Conservation (phyloP, 163 green algal genomes). For the Volvox carteri region DNA sequence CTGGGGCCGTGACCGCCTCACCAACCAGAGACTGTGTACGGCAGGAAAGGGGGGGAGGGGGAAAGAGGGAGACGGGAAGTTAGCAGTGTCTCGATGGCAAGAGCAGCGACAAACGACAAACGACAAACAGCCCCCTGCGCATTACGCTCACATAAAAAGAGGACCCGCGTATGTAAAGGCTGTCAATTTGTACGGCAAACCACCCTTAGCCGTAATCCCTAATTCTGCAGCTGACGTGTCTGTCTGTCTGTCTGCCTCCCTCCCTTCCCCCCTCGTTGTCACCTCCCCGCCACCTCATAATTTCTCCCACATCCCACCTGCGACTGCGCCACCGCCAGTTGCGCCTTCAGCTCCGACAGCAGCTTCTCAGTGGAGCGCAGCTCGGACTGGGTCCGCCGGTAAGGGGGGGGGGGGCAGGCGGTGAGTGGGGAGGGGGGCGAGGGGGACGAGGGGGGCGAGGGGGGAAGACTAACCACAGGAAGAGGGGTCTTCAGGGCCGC, state of each 20-base stretch:
- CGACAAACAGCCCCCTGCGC: no score
- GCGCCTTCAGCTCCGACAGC: slow-evolving; percentile 74
- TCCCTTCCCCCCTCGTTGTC: neutral
- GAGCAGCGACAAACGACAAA: no score
- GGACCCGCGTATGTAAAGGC: no score
- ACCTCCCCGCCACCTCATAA: neutral
- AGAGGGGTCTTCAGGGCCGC: no score
- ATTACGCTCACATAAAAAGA: no score
- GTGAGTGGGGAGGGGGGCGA: slow-evolving; percentile 43
- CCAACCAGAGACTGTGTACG: slow-evolving; percentile 57
- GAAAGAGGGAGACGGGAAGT: neutral
- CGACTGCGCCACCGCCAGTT: slow-evolving; percentile 85
- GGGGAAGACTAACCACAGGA: neutral
- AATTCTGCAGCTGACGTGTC: no score
- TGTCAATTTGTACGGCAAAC: no score
- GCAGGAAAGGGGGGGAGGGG: neutral
- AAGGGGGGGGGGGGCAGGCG: neutral
- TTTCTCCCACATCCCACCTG: slow-evolving; percentile 36
- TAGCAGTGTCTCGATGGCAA: no score
- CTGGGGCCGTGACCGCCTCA: slow-evolving; percentile 63
- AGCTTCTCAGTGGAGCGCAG: slow-evolving; percentile 78
- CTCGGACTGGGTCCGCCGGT: slow-evolving; percentile 75
- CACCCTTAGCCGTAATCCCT: no score
- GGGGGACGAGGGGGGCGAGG: neutral
- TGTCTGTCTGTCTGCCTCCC: no score